phyloP scores from a whole-genome alignment of 768 basidiomycete genomes.

The Pilatotrama ljubarskyi region DNA sequence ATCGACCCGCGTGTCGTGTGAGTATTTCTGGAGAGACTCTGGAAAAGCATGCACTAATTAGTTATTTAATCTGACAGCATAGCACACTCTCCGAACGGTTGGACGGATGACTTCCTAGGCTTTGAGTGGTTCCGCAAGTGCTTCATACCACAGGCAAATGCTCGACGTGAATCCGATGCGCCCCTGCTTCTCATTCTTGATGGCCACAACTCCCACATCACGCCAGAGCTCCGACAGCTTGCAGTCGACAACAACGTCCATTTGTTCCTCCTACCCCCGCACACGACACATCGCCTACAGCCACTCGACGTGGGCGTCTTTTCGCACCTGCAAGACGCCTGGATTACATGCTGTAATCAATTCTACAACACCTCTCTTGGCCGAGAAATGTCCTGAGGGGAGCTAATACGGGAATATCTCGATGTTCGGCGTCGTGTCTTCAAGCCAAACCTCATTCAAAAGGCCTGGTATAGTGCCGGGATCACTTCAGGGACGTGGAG shows the following conservation, averaged over 20 bases:
- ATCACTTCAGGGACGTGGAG: neutral
- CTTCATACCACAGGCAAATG: conserved; percentile 40
- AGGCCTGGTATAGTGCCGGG: neutral
- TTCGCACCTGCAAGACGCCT: conserved; percentile 32
- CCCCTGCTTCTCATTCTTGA: conserved; percentile 43
- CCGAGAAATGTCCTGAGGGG: neutral
- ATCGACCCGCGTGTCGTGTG: conserved; percentile 28
- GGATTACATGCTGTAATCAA: conserved; percentile 20
- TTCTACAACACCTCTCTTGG: neutral
- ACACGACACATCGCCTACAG: conserved; percentile 45
- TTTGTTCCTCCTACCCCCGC: conserved; percentile 39
- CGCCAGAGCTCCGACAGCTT: conserved; percentile 24
- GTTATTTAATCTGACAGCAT: conserved; percentile 29
- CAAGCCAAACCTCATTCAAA: neutral
- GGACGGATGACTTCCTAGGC: conserved; percentile 41
- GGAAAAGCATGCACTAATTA: neutral
- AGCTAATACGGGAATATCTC: neutral
- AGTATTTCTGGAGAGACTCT: too few relatives aligned
- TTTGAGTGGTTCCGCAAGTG: conserved; percentile 38
- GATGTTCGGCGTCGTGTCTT: neutral
- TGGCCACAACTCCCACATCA: conserved; percentile 46
- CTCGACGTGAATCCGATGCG: conserved; percentile 28
- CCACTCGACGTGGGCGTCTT: conserved; percentile 46
- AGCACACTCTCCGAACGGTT: conserved; percentile 39
- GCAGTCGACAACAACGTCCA: conserved; percentile 33